Percentiles rank a stretch among this genome's conserved stretches.
Conservation (phyloP, 129 eudicot genomes). For the Arctium minus region DNA sequence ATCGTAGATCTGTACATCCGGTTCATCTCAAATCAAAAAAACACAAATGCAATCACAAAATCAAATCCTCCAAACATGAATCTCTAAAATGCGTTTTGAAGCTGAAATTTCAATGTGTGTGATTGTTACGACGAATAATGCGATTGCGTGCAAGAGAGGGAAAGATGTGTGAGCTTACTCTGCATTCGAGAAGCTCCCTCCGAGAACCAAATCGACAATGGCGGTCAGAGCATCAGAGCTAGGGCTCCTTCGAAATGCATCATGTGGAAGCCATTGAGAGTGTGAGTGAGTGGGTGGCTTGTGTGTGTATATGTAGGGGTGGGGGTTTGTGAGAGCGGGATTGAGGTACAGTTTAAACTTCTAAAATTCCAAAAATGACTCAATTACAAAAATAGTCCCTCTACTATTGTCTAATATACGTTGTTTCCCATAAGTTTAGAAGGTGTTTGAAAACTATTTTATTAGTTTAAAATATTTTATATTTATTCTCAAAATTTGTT, state of each 20-base stretch:
- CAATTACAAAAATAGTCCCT: slow-evolving; percentile 12
- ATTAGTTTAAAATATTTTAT: not conserved
- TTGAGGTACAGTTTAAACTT: slow-evolving; percentile 40
- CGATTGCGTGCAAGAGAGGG: not conserved
- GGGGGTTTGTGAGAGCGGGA: slow-evolving; percentile 49
- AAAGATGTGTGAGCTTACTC: slow-evolving; percentile 40
- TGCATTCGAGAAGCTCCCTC: slow-evolving; percentile 37
- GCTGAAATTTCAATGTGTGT: slow-evolving; percentile 4
- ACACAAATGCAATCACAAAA: not conserved
- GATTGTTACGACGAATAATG: not conserved
- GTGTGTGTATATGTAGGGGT: slow-evolving; percentile 5
- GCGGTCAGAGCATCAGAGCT: slow-evolving; percentile 26
- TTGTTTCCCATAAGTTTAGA: not conserved
- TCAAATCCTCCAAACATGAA: not conserved
- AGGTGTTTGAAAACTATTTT: not conserved
- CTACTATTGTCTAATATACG: not conserved
- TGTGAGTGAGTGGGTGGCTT: slow-evolving; percentile 12
- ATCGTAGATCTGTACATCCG: slow-evolving; percentile 12
- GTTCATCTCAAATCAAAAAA: not conserved
- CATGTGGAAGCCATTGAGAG: slow-evolving; percentile 15
- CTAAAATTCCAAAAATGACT: slow-evolving; percentile 1
- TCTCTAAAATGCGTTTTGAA: not conserved
- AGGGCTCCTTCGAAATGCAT: slow-evolving; percentile 34
- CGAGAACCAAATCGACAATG: slow-evolving; percentile 18
- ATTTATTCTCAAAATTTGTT: too few relatives aligned